Base-by-base conservation (phyloP, 306 rosid genomes). In the Prunus dulcis region DNA sequence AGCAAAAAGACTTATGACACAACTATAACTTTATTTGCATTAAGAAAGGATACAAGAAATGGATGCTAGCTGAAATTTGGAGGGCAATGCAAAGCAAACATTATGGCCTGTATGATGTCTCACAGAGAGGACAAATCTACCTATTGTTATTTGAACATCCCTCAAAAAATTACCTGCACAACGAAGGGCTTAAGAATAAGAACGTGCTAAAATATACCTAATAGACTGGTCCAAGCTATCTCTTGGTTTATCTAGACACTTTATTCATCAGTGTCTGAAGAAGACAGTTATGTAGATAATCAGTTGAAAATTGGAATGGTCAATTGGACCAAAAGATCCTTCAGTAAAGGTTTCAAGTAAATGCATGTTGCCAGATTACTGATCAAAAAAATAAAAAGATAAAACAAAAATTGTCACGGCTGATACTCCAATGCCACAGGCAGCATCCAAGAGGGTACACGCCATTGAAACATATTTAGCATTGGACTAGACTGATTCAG, bases 61-160 rank as follows among this genome's bases (percentile, higher is more conserved):
- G 12, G 76, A 73, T 27, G 72, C 52, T 61, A 61, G 82, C 72
- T 25, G 34, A 74, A 71, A 53, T 71, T 69, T 66, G 41, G 72
- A 22, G 76, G 73, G 19, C 72, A 81, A 79, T 64, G 79, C 74
- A 77, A 63, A 67, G 84, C 76, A 76, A 81, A 79, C 71, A 76
- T 70, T 78, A 76, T 30, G 46, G 79, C 22, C 57, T 49, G 75
- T 71, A 76, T 75, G 84, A 82, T 85, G 79, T 82, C 80, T 87
- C 75, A 75, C 84, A 75, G 90, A 81, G 91, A 82, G 87, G 79
- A 85, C 82, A 83, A 81, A 89, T 84, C 99, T 95, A 95, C 99
- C 98, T 92, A 92, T 77, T 88, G 99, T 83, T 84, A 95, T 89
- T 89, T 92, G 97, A 88, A 91, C 97, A 92, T 92, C 99, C 88